A percentile compares a stretch with the other conserved stretches of the same genome.
phyloP scores from a whole-genome alignment of 2,329 filamentous ascomycete species.

The Pseudogymnoascus sp. region DNA sequence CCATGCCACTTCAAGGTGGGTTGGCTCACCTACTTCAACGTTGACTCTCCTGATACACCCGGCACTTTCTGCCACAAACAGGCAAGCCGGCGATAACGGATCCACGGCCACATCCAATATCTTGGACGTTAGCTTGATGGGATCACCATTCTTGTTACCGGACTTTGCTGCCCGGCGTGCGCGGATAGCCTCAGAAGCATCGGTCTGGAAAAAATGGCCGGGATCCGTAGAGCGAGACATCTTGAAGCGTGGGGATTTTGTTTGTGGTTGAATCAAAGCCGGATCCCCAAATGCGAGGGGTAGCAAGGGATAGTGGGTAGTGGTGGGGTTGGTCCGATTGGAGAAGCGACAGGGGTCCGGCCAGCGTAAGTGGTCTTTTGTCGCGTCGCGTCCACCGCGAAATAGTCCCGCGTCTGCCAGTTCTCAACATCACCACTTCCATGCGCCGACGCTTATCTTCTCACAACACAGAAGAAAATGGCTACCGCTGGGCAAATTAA shows the following conservation, averaged over 20 bases:
- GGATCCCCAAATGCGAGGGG: background rate
- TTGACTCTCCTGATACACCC: conserved; percentile 68
- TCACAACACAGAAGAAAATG: conserved; percentile 21
- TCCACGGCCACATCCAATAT: conserved; percentile 68
- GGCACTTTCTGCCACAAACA: conserved; percentile 84
- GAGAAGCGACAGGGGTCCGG: conserved; percentile 16
- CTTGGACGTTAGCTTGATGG: conserved; percentile 76
- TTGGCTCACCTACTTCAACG: conserved; percentile 59
- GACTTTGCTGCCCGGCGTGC: conserved; percentile 60
- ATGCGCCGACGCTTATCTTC: conserved; percentile 13
- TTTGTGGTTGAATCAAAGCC: background rate
- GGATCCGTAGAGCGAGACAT: conserved; percentile 66
- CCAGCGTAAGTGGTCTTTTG: conserved; percentile 11
- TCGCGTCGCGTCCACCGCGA: conserved; percentile 17
- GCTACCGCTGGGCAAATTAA: conserved; percentile 33
- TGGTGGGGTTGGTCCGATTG: conserved; percentile 2
- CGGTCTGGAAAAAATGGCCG: conserved; percentile 86
- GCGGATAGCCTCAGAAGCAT: conserved; percentile 37
- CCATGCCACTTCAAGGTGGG: background rate
- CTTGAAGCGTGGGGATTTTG: conserved; percentile 12
- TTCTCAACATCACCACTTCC: conserved; percentile 13
- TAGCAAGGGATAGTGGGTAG: background rate
- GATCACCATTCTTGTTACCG: conserved; percentile 72
- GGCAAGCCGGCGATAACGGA: conserved; percentile 48
- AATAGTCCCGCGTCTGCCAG: conserved; percentile 10